Evolutionary conservation across 2,329 filamentous ascomycete genomes (phyloP).

Genomic region (Penicillium sp.): DNA sequence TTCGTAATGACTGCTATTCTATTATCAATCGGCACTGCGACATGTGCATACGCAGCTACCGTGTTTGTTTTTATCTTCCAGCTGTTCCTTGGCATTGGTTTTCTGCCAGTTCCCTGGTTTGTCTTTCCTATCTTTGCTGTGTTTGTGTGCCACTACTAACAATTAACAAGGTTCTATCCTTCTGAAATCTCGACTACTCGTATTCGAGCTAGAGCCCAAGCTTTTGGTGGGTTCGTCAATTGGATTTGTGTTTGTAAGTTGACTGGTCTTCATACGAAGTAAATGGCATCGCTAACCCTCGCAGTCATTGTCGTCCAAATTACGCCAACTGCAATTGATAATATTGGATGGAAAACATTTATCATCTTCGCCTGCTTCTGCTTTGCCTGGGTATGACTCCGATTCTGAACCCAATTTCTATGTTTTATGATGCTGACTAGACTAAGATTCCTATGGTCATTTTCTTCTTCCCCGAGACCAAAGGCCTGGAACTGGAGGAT

Average conservation of each 20-base stretch:
- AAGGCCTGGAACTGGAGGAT: constrained; percentile 63
- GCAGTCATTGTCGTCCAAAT: constrained; percentile 12
- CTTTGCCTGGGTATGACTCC: constrained; percentile 21
- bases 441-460: constrained; percentile 55
- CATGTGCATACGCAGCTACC: constrained; percentile 43
- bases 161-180: constrained; percentile 36
- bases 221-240: constrained; percentile 41
- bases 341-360: constrained; percentile 34
- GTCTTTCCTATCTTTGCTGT: background rate
- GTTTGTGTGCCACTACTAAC: background rate
- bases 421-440: constrained; percentile 12
- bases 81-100: constrained; percentile 46
- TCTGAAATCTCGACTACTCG: constrained; percentile 45
- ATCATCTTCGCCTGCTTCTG: constrained; percentile 32
- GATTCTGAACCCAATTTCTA: background rate
- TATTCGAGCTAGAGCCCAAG: constrained; percentile 42
- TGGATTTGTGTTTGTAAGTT: constrained; percentile 40
- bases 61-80: constrained; percentile 51
- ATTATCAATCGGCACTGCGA: constrained; percentile 33
- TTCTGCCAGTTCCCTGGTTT: constrained; percentile 46
- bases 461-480: constrained; percentile 66
- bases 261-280: constrained; percentile 20
- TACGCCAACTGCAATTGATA: constrained; percentile 26
- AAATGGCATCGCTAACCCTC: constrained; percentile 15
- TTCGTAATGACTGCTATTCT: constrained; percentile 45